phyloP scores from a whole-genome alignment of 2,329 filamentous ascomycete species.

The Exophiala alcalophila region DNA sequence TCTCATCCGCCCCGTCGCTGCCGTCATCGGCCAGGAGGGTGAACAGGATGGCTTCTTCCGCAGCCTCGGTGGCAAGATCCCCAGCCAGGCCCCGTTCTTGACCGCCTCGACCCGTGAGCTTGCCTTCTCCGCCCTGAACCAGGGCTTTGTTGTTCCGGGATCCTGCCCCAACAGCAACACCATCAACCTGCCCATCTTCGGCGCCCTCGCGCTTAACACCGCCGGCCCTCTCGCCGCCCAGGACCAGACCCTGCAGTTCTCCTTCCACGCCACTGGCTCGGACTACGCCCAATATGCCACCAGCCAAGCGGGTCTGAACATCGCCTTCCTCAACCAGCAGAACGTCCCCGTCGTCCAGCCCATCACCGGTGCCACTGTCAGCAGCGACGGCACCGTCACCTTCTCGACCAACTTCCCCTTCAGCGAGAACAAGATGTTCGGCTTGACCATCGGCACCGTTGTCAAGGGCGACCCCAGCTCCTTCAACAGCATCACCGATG shows the following conservation, averaged over 20 bases:
- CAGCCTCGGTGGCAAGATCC: conserved; percentile 53
- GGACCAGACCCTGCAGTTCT: conserved; percentile 52
- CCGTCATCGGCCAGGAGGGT: conserved; percentile 70
- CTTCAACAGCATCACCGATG: conserved; percentile 35
- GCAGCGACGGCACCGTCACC: conserved; percentile 24
- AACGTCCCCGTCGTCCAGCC: conserved; percentile 38
- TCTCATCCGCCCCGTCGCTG: conserved; percentile 57
- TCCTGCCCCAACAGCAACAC: conserved; percentile 53
- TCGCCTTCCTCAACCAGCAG: conserved; percentile 42
- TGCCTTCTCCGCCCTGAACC: conserved; percentile 62
- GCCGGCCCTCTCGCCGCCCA: conserved; percentile 27
- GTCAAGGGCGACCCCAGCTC: conserved; percentile 33
- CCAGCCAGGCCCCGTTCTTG: conserved; percentile 65
- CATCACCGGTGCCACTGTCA: conserved; percentile 29
- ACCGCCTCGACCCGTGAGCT: conserved; percentile 61
- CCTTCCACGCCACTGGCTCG: conserved; percentile 34
- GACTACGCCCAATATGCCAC: conserved; percentile 20
- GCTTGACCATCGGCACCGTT: conserved; percentile 41
- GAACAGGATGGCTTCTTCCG: conserved; percentile 72
- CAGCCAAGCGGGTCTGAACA: conserved; percentile 34
- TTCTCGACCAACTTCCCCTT: conserved; percentile 39
- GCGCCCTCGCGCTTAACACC: conserved; percentile 39
- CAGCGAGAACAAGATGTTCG: conserved; percentile 36
- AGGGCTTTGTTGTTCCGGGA: conserved; percentile 57
- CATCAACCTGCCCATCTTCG: conserved; percentile 49